phyloP scores from a whole-genome alignment of 805 yeast genomes.

The Lipomyces orientalis region DNA sequence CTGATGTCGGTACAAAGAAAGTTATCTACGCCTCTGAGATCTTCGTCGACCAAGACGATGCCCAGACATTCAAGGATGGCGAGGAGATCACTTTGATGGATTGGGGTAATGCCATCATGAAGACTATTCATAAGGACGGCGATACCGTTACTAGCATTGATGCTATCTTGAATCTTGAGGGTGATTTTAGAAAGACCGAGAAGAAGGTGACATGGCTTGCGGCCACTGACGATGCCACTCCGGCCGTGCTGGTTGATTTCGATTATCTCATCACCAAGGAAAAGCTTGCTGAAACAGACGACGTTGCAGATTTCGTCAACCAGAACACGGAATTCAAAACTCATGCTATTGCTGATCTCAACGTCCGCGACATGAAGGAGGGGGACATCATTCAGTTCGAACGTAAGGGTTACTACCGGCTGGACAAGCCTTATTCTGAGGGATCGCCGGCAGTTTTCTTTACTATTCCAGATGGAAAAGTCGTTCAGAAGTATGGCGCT shows the following conservation, averaged over 20 bases:
- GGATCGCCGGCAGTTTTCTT: conserved; percentile 77
- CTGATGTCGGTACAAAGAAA: conserved; percentile 84
- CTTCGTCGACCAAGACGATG: conserved; percentile 86
- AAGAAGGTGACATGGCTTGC: conserved; percentile 96
- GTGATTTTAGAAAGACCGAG: conserved; percentile 95
- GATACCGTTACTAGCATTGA: conserved; percentile 63
- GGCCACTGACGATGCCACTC: conserved; percentile 70
- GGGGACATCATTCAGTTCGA: conserved; percentile 94
- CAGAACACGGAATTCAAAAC: conserved; percentile 84
- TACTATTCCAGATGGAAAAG: conserved; percentile 95
- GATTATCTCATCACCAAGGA: conserved; percentile 96
- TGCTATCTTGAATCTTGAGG: conserved; percentile 85
- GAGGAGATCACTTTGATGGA: conserved; percentile 99
- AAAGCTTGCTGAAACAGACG: conserved; percentile 91
- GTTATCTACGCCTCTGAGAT: conserved; percentile 69
- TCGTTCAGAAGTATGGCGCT: conserved; percentile 75
- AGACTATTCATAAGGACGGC: conserved; percentile 69
- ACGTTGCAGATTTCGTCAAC: conserved; percentile 89
- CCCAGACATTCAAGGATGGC: conserved; percentile 71
- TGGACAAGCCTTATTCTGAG: conserved; percentile 62
- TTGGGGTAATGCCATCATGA: conserved; percentile 93
- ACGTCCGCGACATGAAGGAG: conserved; percentile 73
- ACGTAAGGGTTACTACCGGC: conserved; percentile 93
- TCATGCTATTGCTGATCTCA: conserved; percentile 77
- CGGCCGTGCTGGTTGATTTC: conserved; percentile 84